These are phyloP conservation scores for Chaetomidium leptoderma DNA, from an alignment of 495 filamentous ascomycete genomes.

Conservation along the genomic window DNA sequence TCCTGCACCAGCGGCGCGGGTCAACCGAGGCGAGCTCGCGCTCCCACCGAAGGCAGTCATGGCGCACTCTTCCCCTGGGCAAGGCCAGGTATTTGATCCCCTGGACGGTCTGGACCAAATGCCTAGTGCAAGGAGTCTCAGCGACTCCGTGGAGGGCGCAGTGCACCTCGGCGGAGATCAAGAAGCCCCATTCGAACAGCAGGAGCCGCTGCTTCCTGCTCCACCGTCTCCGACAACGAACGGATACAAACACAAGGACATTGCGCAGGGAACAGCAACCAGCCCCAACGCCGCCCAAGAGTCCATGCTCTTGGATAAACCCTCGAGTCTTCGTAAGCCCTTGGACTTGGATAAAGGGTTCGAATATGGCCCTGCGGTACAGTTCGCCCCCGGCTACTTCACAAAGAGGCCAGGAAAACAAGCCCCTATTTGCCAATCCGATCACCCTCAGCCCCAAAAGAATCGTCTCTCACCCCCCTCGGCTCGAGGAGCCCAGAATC, in stretches of 20 bases:
- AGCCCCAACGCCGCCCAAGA: background rate
- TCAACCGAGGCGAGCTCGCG: background rate
- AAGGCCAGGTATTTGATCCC: background rate
- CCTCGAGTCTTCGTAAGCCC: background rate
- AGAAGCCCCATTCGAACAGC: background rate
- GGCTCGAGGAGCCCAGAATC: background rate
- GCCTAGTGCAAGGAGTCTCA: background rate
- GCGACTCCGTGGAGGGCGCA: background rate
- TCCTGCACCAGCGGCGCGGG: background rate
- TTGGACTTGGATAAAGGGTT: constrained; percentile 7
- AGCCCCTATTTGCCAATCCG: background rate
- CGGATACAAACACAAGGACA: background rate
- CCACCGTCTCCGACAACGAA: background rate
- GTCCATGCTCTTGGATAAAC: constrained; percentile 10
- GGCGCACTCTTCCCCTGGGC: constrained; percentile 5
- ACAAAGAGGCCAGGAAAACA: constrained; percentile 8
- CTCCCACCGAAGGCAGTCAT: background rate
- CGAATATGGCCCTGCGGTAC: constrained; percentile 10
- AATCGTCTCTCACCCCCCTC: background rate
- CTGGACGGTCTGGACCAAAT: background rate
- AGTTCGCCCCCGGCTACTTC: constrained; percentile 12
- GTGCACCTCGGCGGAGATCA: background rate
- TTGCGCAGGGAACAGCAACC: background rate
- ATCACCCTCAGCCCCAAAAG: background rate
- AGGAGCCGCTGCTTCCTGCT: background rate